A percentile compares a stretch with the other conserved stretches of the same genome.
These are phyloP conservation scores for Pyrenochaeta sp. DNA, from an alignment of 2,329 filamentous ascomycete genomes.

Conservation along the genomic window DNA sequence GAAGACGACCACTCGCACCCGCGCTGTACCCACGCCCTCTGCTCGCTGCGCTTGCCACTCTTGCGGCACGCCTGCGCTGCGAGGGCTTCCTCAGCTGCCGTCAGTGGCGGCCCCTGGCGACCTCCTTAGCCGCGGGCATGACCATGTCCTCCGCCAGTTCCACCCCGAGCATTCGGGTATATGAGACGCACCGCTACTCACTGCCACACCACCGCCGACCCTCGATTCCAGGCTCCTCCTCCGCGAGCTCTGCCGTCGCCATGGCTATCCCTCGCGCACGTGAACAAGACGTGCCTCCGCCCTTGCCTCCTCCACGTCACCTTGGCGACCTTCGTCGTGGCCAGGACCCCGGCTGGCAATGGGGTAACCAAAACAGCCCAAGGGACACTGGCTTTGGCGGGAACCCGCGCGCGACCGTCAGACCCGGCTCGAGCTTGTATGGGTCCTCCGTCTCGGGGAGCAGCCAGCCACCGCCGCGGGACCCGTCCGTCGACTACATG, in stretches of 20 bases:
- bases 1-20: too few relatives aligned
- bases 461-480: constrained; percentile 28
- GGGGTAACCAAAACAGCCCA: constrained; percentile 66
- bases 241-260: constrained; percentile 56
- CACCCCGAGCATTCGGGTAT: constrained; percentile 52
- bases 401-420: constrained; percentile 53
- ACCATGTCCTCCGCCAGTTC: constrained; percentile 45
- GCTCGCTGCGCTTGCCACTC: constrained; percentile 37
- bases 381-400: constrained; percentile 57
- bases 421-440: constrained; percentile 57
- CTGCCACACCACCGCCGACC: constrained; percentile 42
- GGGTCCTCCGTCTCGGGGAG: constrained; percentile 41
- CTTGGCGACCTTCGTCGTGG: constrained; percentile 65
- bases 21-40: constrained; percentile 11
- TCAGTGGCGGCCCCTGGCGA: constrained; percentile 38
- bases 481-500: constrained; percentile 37
- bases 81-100: constrained; percentile 44
- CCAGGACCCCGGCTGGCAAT: constrained; percentile 69
- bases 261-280: constrained; percentile 70
- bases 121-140: constrained; percentile 28
- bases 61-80: constrained; percentile 31
- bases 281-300: constrained; percentile 65
- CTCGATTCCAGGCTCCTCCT: constrained; percentile 49
- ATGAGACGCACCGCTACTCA: constrained; percentile 50
- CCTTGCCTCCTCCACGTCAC: constrained; percentile 68